phyloP scores from a whole-genome alignment of 257 asterid genomes.

The Salvia hispanica region DNA sequence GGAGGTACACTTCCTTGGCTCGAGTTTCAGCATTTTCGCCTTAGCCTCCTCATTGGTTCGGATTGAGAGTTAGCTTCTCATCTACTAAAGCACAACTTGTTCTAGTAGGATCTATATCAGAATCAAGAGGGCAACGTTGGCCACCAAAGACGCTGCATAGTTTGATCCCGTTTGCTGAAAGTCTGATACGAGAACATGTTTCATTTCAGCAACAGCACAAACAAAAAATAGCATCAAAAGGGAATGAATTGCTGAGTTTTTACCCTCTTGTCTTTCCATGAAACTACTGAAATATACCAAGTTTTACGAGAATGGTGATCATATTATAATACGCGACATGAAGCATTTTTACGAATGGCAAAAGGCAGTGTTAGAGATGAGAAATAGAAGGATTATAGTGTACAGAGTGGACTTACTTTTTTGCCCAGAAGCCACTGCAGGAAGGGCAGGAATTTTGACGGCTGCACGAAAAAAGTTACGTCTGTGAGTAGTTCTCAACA shows the following conservation, averaged over 20 bases:
- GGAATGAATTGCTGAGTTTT: neutral
- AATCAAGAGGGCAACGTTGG: conserved; percentile 38
- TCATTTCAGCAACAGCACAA: conserved; percentile 12
- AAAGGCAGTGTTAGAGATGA: neutral
- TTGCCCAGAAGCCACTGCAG: conserved; percentile 95
- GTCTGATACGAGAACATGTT: conserved; percentile 40
- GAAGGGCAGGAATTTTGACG: conserved; percentile 90
- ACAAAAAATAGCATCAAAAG: neutral
- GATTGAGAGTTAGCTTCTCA: conserved; percentile 29
- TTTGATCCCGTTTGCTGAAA: conserved; percentile 16
- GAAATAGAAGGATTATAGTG: neutral
- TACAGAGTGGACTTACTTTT: conserved; percentile 54
- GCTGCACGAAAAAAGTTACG: conserved; percentile 50
- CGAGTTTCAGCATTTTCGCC: conserved; percentile 3
- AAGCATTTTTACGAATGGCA: neutral
- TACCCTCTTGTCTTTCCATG: no score
- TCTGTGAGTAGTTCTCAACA: conserved; percentile 21
- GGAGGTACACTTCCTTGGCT: conserved; percentile 23
- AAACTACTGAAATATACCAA: neutral
- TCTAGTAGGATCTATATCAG: conserved; percentile 37
- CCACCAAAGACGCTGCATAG: conserved; percentile 33
- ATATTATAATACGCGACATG: neutral
- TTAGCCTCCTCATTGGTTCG: conserved; percentile 22
- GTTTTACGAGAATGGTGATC: neutral
- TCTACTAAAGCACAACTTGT: conserved; percentile 10